phyloP scores from a whole-genome alignment of 2,329 filamentous ascomycete genomes.

The Dendrostoma leiphaemia region DNA sequence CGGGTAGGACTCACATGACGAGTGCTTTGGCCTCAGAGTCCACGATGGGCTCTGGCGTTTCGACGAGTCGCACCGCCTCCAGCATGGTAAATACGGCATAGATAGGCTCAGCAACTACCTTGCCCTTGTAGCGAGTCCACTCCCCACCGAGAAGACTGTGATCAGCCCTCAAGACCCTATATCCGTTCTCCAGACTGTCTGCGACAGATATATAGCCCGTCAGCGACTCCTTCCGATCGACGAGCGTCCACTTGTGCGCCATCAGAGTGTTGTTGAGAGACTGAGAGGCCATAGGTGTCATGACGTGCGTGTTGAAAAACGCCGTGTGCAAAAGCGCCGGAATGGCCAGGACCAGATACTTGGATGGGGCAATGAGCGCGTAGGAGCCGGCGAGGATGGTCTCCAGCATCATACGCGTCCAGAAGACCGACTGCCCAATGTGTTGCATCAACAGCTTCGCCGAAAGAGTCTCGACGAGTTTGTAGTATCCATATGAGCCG shows the following conservation, averaged over 20 bases:
- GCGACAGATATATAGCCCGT: constrained; percentile 93
- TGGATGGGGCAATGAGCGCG: constrained; percentile 65
- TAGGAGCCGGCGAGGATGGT: constrained; percentile 65
- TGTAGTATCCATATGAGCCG: constrained; percentile 65
- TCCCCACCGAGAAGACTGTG: constrained; percentile 92
- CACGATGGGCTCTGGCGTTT: constrained; percentile 50
- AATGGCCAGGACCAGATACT: constrained; percentile 62
- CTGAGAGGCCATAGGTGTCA: constrained; percentile 56
- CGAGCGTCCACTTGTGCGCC: constrained; percentile 66
- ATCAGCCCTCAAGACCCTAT: constrained; percentile 84
- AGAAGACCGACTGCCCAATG: constrained; percentile 61
- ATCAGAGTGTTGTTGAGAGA: constrained; percentile 66
- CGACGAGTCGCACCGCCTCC: constrained; percentile 81
- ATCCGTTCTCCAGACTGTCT: constrained; percentile 69
- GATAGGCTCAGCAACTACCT: constrained; percentile 73
- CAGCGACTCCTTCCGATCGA: constrained; percentile 80
- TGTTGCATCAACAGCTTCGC: constrained; percentile 41
- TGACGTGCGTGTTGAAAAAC: constrained; percentile 72
- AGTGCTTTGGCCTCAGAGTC: constrained; percentile 75
- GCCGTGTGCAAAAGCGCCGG: constrained; percentile 73
- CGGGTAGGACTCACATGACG: constrained; percentile 65
- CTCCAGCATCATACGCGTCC: constrained; percentile 72
- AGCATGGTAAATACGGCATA: constrained; percentile 97
- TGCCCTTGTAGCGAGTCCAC: constrained; percentile 64
- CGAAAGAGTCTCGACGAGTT: constrained; percentile 42